Conservation (phyloP, 1,139 yeast species). For the Nakaseomyces delphensis region DNA sequence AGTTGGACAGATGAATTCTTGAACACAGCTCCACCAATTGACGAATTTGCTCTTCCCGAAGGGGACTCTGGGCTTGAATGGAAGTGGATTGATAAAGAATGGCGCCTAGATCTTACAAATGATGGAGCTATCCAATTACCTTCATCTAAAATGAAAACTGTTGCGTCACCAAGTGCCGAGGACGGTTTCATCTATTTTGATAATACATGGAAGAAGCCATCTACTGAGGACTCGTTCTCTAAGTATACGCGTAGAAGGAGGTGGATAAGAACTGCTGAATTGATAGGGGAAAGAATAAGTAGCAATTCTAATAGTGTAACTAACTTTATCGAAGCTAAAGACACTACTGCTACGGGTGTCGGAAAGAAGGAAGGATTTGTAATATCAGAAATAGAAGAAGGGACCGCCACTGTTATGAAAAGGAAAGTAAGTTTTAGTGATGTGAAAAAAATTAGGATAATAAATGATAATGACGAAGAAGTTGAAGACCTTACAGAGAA, state of each 20-base stretch:
- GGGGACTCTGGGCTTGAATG: conserved; percentile 65
- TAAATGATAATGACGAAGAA: conserved; percentile 5
- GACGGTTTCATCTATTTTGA: conserved; percentile 87
- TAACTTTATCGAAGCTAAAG: conserved; percentile 3
- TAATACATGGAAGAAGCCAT: conserved; percentile 88
- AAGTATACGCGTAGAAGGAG: conserved; percentile 90
- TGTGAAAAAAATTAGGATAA: conserved; percentile 23
- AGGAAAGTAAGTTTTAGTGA: conserved; percentile 29
- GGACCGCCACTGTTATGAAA: conserved; percentile 9
- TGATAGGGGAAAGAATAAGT: conserved; percentile 34
- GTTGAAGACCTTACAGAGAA: conserved; percentile 4
- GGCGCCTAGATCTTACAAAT: conserved; percentile 84
- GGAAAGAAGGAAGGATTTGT: conserved; percentile 5
- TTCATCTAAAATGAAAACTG: conserved; percentile 55
- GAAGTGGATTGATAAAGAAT: conserved; percentile 90
- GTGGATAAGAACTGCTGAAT: conserved; percentile 92
- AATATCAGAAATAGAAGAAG: conserved; percentile 5
- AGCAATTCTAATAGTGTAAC: conserved; percentile 4
- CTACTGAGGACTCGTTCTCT: conserved; percentile 79
- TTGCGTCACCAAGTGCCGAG: conserved; percentile 67
- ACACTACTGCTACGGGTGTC: conserved; percentile 1
- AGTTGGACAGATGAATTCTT: conserved; percentile 96
- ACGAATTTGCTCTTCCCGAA: conserved; percentile 69
- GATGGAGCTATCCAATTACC: conserved; percentile 76
- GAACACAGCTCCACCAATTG: conserved; percentile 75